Conservation (phyloP, 2,329 filamentous ascomycete species). For the Fusarium heterosporum region DNA sequence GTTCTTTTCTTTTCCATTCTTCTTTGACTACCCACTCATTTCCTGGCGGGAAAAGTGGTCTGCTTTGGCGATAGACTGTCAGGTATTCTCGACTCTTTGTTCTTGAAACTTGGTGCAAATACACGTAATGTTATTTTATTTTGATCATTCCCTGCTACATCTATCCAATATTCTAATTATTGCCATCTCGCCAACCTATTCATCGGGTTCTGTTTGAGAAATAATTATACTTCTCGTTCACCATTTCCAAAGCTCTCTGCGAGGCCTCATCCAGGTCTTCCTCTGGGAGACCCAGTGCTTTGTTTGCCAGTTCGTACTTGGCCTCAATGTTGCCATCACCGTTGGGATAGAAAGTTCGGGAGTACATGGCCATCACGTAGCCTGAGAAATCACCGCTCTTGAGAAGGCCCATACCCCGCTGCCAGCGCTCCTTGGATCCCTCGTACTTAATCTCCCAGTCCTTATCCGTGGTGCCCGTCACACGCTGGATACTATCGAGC, state of each 20-base stretch:
- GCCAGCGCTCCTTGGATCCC: constrained; percentile 59
- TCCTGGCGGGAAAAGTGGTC: neutral
- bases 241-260: constrained; percentile 59
- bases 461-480: constrained; percentile 65
- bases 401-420: constrained; percentile 59
- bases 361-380: constrained; percentile 65
- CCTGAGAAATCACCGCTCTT: constrained; percentile 55
- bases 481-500: constrained; percentile 69
- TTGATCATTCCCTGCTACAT: neutral
- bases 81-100: too few relatives aligned
- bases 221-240: constrained; percentile 41
- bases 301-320: constrained; percentile 58
- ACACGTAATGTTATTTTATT: neutral
- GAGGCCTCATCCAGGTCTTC: constrained; percentile 71
- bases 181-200: neutral
- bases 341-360: constrained; percentile 63
- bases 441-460: constrained; percentile 65
- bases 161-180: fast-evolving
- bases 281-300: constrained; percentile 65
- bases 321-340: constrained; percentile 57
- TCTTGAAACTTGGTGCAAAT: neutral
- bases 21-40: neutral
- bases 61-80: too few relatives aligned
- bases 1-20: too few relatives aligned
- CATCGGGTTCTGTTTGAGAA: constrained; percentile 25